Conservation (phyloP, 2,329 filamentous ascomycete genomes). For the Exophiala mesophila region DNA sequence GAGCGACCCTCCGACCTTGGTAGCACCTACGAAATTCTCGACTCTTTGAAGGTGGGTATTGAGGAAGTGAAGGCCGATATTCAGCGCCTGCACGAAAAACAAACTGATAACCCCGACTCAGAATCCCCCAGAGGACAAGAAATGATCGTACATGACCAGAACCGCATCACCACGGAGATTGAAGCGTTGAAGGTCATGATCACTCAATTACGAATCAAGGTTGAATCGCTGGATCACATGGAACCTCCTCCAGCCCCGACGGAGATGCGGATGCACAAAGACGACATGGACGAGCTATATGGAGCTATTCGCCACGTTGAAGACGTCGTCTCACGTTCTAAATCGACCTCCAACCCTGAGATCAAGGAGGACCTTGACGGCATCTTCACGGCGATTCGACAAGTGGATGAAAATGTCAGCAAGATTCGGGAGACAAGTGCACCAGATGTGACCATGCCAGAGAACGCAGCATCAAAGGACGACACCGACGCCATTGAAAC, state of each 20-base stretch:
- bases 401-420: constrained; percentile 55
- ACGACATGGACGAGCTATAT: constrained; percentile 45
- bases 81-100: constrained; percentile 63
- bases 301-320: constrained; percentile 50
- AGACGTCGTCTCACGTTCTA: constrained; percentile 34
- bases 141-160: constrained; percentile 53
- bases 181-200: constrained; percentile 82
- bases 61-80: constrained; percentile 72
- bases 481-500: constrained; percentile 89
- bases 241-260: constrained; percentile 40
- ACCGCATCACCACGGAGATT: constrained; percentile 62
- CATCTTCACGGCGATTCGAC: constrained; percentile 39
- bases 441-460: constrained; percentile 29
- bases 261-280: constrained; percentile 41
- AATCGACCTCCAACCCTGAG: constrained; percentile 31
- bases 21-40: constrained; percentile 82
- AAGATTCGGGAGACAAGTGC: constrained; percentile 40
- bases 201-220: constrained; percentile 74
- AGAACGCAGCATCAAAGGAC: constrained; percentile 65
- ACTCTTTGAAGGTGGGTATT: constrained; percentile 78
- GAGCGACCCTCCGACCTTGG: constrained; percentile 79
- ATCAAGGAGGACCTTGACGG: constrained; percentile 46
- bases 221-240: constrained; percentile 67
- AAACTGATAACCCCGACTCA: constrained; percentile 47
- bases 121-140: constrained; percentile 49